These are phyloP conservation scores for Globisporangium sylvaticum DNA, from an alignment of 352 stramenopile species.

Conservation along the genomic window DNA sequence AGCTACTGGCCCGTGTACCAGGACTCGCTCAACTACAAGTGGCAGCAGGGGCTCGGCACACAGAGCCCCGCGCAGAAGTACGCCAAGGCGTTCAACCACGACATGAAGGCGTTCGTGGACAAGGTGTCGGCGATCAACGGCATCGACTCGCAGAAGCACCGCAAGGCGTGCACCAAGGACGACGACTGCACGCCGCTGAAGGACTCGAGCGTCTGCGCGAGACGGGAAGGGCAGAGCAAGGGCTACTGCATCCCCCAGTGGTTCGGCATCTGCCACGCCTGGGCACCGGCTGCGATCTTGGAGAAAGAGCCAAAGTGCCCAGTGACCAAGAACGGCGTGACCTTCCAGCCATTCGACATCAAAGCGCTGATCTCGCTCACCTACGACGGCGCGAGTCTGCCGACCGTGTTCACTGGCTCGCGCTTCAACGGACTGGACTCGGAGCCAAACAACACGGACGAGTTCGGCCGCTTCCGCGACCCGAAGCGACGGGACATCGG, in stretches of 20 bases:
- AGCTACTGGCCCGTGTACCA: slow-evolving; percentile 69
- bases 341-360: slow-evolving; percentile 55
- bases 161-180: slow-evolving; percentile 23
- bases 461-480: slow-evolving; percentile 42
- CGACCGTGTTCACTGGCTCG: slow-evolving; percentile 45
- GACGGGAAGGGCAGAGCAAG: slow-evolving; percentile 20
- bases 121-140: slow-evolving; percentile 43
- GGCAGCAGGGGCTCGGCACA: slow-evolving; percentile 25
- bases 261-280: slow-evolving; percentile 63
- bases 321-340: slow-evolving; percentile 44
- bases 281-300: slow-evolving; percentile 48
- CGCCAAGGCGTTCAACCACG: slow-evolving; percentile 41
- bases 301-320: slow-evolving; percentile 43
- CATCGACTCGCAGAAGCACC: slow-evolving; percentile 36
- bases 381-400: slow-evolving; percentile 49
- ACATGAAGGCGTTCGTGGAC: slow-evolving; percentile 34
- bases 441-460: slow-evolving; percentile 32
- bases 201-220: slow-evolving; percentile 41
- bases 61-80: slow-evolving; percentile 52
- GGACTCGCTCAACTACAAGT: slow-evolving; percentile 64
- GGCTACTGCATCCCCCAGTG: slow-evolving; percentile 54
- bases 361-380: slow-evolving; percentile 48
- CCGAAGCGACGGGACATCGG: slow-evolving; percentile 37
- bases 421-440: slow-evolving; percentile 42
- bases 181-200: slow-evolving; percentile 31